phyloP scores from a whole-genome alignment of 768 basidiomycete genomes.

The Boletus huronensis region DNA sequence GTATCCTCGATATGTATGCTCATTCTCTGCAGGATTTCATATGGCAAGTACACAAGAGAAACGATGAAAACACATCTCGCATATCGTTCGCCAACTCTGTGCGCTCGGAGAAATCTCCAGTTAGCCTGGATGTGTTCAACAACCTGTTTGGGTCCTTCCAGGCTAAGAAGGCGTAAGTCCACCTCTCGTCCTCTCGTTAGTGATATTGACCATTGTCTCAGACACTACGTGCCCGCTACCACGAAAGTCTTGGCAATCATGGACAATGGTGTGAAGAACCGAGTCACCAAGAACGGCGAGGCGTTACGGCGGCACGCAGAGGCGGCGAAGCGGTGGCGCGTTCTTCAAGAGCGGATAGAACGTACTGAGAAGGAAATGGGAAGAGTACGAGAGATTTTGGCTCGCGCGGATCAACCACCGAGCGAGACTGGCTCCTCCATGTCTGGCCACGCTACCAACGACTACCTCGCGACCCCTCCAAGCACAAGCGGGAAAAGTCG shows the following conservation, averaged over 20 bases:
- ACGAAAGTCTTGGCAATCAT: slow-evolving; percentile 91
- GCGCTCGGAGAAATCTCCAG: slow-evolving; percentile 47
- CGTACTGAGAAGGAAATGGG: slow-evolving; percentile 85
- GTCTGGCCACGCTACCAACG: slow-evolving; percentile 55
- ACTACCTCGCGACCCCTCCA: slow-evolving; percentile 64
- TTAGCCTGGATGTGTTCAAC: slow-evolving; percentile 61
- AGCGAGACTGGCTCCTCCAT: slow-evolving; percentile 72
- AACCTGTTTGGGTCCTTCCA: slow-evolving; percentile 72
- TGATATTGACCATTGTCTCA: slow-evolving; percentile 31
- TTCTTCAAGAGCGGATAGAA: slow-evolving; percentile 71
- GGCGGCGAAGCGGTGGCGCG: slow-evolving; percentile 82
- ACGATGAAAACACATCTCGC: slow-evolving; percentile 43
- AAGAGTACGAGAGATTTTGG: slow-evolving; percentile 55
- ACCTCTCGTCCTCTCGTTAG: slow-evolving; percentile 4
- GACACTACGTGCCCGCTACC: slow-evolving; percentile 93
- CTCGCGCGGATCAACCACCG: slow-evolving; percentile 45
- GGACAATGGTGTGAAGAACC: slow-evolving; percentile 89
- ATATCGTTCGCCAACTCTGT: slow-evolving; percentile 45
- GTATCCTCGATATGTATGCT: background rate
- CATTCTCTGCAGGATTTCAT: slow-evolving; percentile 66
- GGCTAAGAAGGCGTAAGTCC: slow-evolving; percentile 79
- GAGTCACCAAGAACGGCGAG: slow-evolving; percentile 96
- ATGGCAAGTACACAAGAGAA: slow-evolving; percentile 68
- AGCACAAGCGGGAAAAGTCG: slow-evolving; percentile 44
- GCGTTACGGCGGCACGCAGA: slow-evolving; percentile 87